These are phyloP conservation scores for Ogataea pignaliae DNA, from an alignment of 805 yeast species.

Conservation along the genomic window DNA sequence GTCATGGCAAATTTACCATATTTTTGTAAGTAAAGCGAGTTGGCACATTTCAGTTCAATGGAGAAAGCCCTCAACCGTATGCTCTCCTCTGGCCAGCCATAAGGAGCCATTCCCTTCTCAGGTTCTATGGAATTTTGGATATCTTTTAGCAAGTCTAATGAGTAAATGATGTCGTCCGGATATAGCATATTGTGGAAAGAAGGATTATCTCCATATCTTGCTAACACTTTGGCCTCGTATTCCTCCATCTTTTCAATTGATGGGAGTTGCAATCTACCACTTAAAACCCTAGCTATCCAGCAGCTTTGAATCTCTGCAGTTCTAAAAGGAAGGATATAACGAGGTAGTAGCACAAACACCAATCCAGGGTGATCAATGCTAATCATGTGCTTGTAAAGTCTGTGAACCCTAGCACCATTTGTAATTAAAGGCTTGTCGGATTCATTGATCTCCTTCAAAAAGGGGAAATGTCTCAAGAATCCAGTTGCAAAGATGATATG, in stretches of 20 bases:
- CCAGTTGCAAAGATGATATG: slow-evolving; percentile 69
- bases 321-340: slow-evolving; percentile 59
- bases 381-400: slow-evolving; percentile 57
- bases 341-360: slow-evolving; percentile 58
- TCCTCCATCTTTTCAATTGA: slow-evolving; percentile 39
- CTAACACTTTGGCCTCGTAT: slow-evolving; percentile 36
- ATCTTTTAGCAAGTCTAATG: slow-evolving; percentile 35
- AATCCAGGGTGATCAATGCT: slow-evolving; percentile 59
- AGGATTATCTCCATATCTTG: slow-evolving; percentile 38
- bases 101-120: slow-evolving; percentile 44
- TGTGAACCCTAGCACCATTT: slow-evolving; percentile 43
- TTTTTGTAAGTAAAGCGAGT: neutral
- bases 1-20: neutral
- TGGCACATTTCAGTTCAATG: slow-evolving; percentile 39
- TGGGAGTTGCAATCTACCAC: slow-evolving; percentile 52
- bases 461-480: slow-evolving; percentile 59
- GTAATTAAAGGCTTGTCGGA: slow-evolving; percentile 35
- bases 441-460: slow-evolving; percentile 32
- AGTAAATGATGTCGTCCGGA: slow-evolving; percentile 56
- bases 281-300: slow-evolving; percentile 57
- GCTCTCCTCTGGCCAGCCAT: slow-evolving; percentile 48
- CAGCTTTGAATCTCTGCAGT: slow-evolving; percentile 61
- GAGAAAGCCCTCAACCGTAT: slow-evolving; percentile 38
- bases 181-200: slow-evolving; percentile 45
- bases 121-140: slow-evolving; percentile 16